These are phyloP conservation scores for Candida taoyuanica DNA, from an alignment of 805 yeast species.

Conservation along the genomic window DNA sequence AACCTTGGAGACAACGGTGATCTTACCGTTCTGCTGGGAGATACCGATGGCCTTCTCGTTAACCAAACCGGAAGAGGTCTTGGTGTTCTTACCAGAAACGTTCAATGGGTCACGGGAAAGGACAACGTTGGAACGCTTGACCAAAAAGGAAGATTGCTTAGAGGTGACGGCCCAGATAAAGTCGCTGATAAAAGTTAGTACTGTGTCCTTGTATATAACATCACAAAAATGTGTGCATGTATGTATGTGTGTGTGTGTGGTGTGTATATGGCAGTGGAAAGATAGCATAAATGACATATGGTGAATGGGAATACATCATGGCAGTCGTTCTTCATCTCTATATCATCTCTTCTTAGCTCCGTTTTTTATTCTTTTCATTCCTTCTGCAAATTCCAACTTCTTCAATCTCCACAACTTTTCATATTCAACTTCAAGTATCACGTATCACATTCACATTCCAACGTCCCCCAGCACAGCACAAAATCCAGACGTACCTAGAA, in stretches of 20 bases:
- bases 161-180: constrained; percentile 50
- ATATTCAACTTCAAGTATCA: neutral
- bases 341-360: no score
- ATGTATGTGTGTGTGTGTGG: neutral
- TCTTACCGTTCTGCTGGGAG: constrained; percentile 34
- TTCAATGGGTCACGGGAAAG: constrained; percentile 49
- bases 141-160: constrained; percentile 41
- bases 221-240: no score
- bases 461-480: no score
- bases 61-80: constrained; percentile 43
- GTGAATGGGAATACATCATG: no score
- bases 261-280: neutral
- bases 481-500: constrained; percentile 27
- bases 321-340: no score
- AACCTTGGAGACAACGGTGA: constrained; percentile 39
- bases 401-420: neutral
- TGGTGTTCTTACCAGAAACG: constrained; percentile 42
- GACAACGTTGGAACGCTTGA: constrained; percentile 40
- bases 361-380: no score
- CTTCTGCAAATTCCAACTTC: no score
- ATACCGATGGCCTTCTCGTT: constrained; percentile 48
- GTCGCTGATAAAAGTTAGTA: constrained; percentile 33
- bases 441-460: neutral
- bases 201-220: no score
- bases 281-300: no score